phyloP scores from a whole-genome alignment of 2,329 filamentous ascomycete species.

The Cytospora piceicola region DNA sequence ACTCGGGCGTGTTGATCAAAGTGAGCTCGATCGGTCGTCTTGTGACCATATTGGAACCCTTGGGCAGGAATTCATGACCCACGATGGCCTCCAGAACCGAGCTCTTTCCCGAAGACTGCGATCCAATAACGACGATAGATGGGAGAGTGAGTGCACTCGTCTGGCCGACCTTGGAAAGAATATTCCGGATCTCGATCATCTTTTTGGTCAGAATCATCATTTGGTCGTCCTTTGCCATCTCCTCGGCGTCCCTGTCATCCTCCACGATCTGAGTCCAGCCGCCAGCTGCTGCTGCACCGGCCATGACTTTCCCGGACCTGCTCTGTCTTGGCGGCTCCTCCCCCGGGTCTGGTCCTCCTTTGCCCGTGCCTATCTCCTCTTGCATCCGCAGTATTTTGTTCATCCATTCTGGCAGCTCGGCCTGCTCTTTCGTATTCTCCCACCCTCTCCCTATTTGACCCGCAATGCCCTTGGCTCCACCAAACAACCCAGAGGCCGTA shows the following conservation, averaged over 20 bases:
- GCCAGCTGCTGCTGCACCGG: conserved; percentile 71
- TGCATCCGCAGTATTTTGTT: conserved; percentile 70
- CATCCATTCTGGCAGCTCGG: conserved; percentile 76
- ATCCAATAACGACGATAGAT: conserved; percentile 98
- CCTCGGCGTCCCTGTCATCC: conserved; percentile 62
- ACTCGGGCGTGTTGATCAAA: conserved; percentile 89
- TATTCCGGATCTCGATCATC: conserved; percentile 97
- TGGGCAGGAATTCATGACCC: conserved; percentile 95
- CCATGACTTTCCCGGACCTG: conserved; percentile 60
- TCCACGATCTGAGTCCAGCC: conserved; percentile 65
- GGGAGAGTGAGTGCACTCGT: conserved; percentile 85
- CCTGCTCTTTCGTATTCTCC: conserved; percentile 75
- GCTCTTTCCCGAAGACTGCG: conserved; percentile 97
- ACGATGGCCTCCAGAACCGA: conserved; percentile 97
- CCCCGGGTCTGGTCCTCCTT: conserved; percentile 54
- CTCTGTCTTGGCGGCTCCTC: conserved; percentile 62
- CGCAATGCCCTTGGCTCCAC: conserved; percentile 73
- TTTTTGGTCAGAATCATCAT: conserved; percentile 99
- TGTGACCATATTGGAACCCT: conserved; percentile 99
- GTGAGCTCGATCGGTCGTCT: conserved; percentile 94
- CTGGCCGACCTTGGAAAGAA: conserved; percentile 90
- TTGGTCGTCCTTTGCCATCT: conserved; percentile 85
- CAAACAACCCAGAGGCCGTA: conserved; percentile 71
- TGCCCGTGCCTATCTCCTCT: conserved; percentile 59
- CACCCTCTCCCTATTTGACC: conserved; percentile 80